Percentiles rank a stretch among this genome's conserved stretches.
These are phyloP conservation scores for Crithidia acanthocephali DNA, from an alignment of 208 protist species.

Conservation along the genomic window DNA sequence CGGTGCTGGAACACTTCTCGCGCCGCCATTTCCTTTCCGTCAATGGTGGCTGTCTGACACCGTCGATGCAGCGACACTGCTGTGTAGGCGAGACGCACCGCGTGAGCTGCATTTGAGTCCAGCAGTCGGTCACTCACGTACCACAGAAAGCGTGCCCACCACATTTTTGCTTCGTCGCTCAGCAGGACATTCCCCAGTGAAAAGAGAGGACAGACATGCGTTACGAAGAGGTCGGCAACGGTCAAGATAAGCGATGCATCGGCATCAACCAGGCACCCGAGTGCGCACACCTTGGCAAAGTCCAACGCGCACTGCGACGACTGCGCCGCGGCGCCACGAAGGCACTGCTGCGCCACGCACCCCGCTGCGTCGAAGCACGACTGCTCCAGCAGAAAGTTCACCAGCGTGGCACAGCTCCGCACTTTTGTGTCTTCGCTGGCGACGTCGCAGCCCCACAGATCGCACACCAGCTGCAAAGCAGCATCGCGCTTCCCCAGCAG, in stretches of 20 bases:
- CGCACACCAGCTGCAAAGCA: constrained; percentile 3
- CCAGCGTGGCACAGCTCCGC: constrained; percentile 10
- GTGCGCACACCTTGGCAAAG: constrained; percentile 36
- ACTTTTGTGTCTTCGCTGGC: neutral
- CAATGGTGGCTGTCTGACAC: neutral
- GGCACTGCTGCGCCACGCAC: constrained; percentile 7
- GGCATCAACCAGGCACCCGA: constrained; percentile 17
- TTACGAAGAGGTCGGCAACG: constrained; percentile 7
- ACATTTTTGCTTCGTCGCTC: neutral
- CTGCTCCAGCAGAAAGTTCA: constrained; percentile 27
- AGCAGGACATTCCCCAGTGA: neutral
- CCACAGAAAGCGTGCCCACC: constrained; percentile 53
- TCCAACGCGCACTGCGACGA: constrained; percentile 16
- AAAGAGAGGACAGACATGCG: constrained; percentile 18
- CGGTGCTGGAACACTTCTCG: constrained; percentile 11
- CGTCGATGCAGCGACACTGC: constrained; percentile 13
- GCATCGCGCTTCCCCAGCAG: constrained; percentile 6
- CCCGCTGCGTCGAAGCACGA: constrained; percentile 13
- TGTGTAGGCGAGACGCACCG: constrained; percentile 28
- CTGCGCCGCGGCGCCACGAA: neutral
- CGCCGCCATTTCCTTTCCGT: neutral
- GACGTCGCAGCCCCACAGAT: neutral
- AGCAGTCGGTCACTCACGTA: constrained; percentile 27
- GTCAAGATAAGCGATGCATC: neutral
- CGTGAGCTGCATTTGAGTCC: neutral